phyloP scores from a whole-genome alignment of 192 early-diverging fungal genomes.

The Allomyces macrogynus region DNA sequence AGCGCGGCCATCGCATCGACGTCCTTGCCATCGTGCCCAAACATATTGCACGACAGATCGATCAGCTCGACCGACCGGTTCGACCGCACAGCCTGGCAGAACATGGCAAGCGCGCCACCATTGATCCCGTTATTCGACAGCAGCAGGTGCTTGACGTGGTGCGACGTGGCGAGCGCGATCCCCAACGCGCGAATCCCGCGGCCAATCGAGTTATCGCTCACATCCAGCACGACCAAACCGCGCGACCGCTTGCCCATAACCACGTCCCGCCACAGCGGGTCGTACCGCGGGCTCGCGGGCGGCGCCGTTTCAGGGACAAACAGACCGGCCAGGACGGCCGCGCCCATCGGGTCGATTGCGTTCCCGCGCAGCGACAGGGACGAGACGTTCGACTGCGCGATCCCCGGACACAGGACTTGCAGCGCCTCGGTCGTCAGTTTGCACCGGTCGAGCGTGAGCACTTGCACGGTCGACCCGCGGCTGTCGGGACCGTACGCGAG shows the following conservation, averaged over 20 bases:
- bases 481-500: not conserved
- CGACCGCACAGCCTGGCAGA: not conserved
- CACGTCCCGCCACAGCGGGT: not conserved
- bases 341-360: not conserved
- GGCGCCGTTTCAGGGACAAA: not conserved
- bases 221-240: not conserved
- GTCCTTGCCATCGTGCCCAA: not conserved
- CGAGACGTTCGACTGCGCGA: not conserved
- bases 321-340: not conserved
- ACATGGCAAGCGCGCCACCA: not conserved
- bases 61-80: not conserved
- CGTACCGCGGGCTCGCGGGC: not conserved
- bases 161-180: not conserved
- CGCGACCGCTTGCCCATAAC: not conserved
- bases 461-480: not conserved
- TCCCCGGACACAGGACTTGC: not conserved
- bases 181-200: not conserved
- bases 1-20: not conserved
- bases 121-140: not conserved
- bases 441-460: not conserved
- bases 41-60: not conserved
- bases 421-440: not conserved
- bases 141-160: not conserved
- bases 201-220: not conserved
- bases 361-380: not conserved